These are phyloP conservation scores for Exobasidium rhododendri DNA, from an alignment of 1,284 basidiomycete genomes.

Conservation along the genomic window DNA sequence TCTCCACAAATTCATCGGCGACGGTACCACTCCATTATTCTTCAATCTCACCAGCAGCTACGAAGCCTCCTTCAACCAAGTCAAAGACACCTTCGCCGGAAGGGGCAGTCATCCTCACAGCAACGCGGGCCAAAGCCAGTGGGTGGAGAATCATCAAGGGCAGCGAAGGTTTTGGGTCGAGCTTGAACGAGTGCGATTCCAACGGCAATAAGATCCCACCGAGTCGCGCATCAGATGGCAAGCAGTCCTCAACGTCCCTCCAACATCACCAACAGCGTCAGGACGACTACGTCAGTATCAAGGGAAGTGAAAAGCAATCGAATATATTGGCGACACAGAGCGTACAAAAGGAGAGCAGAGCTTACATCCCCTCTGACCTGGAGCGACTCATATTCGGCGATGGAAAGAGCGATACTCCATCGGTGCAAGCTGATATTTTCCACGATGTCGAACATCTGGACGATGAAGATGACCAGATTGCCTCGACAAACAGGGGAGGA, in stretches of 20 bases:
- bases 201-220: neutral
- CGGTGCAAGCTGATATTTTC: neutral
- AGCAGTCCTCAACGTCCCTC: neutral
- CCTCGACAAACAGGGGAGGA: neutral
- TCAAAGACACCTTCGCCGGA: neutral
- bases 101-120: neutral
- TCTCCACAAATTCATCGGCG: neutral
- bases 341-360: neutral
- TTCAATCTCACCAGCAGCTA: neutral
- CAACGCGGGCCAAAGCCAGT: neutral
- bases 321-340: neutral
- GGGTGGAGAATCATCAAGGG: neutral
- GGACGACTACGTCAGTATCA: neutral
- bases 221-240: neutral
- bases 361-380: neutral
- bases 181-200: neutral
- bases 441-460: neutral
- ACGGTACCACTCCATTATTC: neutral
- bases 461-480: neutral
- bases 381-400: neutral
- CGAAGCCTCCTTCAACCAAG: neutral
- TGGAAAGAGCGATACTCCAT: neutral
- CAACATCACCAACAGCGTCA: neutral
- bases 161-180: too few species aligned
- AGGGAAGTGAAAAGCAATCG: neutral